Percentiles rank a stretch among this genome's conserved stretches.
Evolutionary conservation across 768 basidiomycete species (phyloP).

Genomic region (Kwoniella botswanensis): DNA sequence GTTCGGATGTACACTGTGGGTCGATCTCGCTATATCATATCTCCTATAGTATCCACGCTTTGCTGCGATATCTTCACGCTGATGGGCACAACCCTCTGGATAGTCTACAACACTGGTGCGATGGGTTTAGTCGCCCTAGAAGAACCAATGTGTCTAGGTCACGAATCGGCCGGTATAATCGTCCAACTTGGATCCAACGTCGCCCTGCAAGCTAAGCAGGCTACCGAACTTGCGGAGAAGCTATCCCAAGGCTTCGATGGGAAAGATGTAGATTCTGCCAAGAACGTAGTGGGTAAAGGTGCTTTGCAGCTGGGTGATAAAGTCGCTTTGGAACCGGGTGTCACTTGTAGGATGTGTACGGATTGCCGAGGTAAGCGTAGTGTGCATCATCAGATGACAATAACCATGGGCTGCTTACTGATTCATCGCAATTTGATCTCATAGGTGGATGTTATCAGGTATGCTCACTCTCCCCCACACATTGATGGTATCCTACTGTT

Average conservation of each 20-base stretch:
- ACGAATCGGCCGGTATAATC: constrained; percentile 85
- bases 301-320: constrained; percentile 78
- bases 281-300: constrained; percentile 34
- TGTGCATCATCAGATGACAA: not conserved
- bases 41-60: not conserved
- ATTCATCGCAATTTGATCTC: too few species aligned
- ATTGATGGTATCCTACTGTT: not conserved
- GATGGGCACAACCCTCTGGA: constrained; percentile 43
- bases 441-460: constrained; percentile 68
- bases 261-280: constrained; percentile 61
- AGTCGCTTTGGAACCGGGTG: constrained; percentile 90
- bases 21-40: not conserved
- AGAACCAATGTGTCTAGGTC: constrained; percentile 77
- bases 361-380: constrained; percentile 75
- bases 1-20: constrained; percentile 66
- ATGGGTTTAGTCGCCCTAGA: constrained; percentile 58
- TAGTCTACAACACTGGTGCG: constrained; percentile 80
- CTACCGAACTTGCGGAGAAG: constrained; percentile 18
- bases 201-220: constrained; percentile 37
- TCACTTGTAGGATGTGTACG: constrained; percentile 81
- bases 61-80: constrained; percentile 33
- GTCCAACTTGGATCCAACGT: constrained; percentile 58
- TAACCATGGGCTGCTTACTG: too few species aligned
- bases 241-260: constrained; percentile 8
- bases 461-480: constrained; percentile 21